phyloP scores from a whole-genome alignment of 768 basidiomycete genomes.

The Polyporus arcularius region DNA sequence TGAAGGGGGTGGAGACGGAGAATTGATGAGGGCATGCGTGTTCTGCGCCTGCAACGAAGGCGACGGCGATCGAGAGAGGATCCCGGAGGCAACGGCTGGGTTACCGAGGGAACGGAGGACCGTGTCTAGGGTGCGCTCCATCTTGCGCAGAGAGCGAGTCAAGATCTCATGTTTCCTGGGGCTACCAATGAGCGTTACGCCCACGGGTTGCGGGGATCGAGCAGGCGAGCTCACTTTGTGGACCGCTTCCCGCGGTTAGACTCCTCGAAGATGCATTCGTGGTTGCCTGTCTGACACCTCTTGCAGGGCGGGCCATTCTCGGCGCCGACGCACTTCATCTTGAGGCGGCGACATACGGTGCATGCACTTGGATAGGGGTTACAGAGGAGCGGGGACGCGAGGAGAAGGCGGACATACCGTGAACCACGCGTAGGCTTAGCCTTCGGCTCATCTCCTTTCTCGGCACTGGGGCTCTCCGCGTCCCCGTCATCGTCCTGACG shows the following conservation, averaged over 20 bases:
- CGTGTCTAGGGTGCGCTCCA: conserved; percentile 92
- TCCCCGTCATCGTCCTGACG: conserved; percentile 59
- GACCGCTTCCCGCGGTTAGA: conserved; percentile 92
- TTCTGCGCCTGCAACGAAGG: conserved; percentile 53
- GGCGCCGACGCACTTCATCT: conserved; percentile 92
- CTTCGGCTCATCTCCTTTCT: conserved; percentile 63
- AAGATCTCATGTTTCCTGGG: conserved; percentile 82
- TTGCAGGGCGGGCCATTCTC: conserved; percentile 93
- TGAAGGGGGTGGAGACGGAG: conserved; percentile 32
- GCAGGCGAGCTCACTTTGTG: conserved; percentile 58
- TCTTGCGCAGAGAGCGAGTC: conserved; percentile 80
- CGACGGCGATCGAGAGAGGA: conserved; percentile 82
- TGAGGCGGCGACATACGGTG: conserved; percentile 86
- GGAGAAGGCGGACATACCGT: conserved; percentile 47
- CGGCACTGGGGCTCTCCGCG: conserved; percentile 51
- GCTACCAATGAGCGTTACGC: conserved; percentile 29
- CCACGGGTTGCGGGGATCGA: conserved; percentile 14
- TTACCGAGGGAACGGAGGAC: conserved; percentile 88
- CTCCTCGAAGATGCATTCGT: conserved; percentile 97
- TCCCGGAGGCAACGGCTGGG: conserved; percentile 73
- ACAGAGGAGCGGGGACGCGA: conserved; percentile 10
- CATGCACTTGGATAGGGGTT: conserved; percentile 63
- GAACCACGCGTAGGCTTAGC: conserved; percentile 88
- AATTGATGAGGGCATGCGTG: conserved; percentile 56
- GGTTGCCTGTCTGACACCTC: conserved; percentile 73